Evolutionary conservation across 805 yeast species (phyloP).

Genomic region (Aciculoconidium aculeatum): DNA sequence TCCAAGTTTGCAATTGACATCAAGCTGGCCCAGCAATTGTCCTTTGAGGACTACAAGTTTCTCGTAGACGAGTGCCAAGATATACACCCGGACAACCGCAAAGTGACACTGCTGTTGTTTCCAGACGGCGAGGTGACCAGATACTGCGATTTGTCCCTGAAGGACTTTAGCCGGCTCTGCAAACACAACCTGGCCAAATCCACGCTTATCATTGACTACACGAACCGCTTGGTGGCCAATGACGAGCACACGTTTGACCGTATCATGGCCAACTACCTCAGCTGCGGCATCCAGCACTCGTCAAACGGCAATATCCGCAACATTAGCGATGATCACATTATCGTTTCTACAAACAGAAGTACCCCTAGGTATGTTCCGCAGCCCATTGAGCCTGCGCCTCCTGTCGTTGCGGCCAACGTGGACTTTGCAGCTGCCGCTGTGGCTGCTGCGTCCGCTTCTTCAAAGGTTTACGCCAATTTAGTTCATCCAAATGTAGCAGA

Average conservation of each 20-base stretch:
- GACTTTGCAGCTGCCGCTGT: conserved; percentile 5
- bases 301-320: conserved; percentile 9
- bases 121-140: conserved; percentile 15
- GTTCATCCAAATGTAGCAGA: conserved; percentile 41
- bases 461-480: conserved; percentile 8
- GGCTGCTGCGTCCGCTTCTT: conserved; percentile 2
- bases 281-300: conserved; percentile 24
- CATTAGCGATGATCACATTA: conserved; percentile 5
- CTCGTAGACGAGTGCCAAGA: conserved; percentile 22
- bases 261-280: conserved; percentile 36
- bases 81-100: conserved; percentile 32
- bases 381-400: too few species aligned
- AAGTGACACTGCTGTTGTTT: conserved; percentile 16
- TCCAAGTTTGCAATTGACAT: conserved; percentile 16
- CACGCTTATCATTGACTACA: conserved; percentile 54
- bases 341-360: conserved; percentile 3
- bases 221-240: conserved; percentile 47
- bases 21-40: conserved; percentile 13
- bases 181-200: conserved; percentile 9
- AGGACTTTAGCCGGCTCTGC: conserved; percentile 13
- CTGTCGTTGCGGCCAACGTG: conserved; percentile 2
- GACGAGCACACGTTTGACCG: conserved; percentile 38
- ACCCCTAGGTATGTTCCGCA: too few species aligned
- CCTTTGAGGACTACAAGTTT: conserved; percentile 21
- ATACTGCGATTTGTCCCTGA: conserved; percentile 16